Evolutionary conservation across 2,329 filamentous ascomycete genomes (phyloP).

Genomic region (Penicillium vulpinum): DNA sequence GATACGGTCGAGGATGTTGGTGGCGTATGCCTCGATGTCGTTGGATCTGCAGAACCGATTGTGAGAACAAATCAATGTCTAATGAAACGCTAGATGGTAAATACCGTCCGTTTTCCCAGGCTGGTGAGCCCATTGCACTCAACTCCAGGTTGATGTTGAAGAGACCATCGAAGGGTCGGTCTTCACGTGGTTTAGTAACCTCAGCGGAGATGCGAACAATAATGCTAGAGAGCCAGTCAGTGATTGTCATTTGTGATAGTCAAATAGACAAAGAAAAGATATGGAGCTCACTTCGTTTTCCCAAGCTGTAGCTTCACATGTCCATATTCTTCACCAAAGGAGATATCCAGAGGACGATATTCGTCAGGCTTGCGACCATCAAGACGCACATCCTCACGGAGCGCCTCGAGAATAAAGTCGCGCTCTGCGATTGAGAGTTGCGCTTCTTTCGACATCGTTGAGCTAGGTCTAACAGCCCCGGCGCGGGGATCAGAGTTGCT

Average conservation of each 20-base stretch:
- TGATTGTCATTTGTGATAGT: not conserved
- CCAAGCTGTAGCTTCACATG: conserved; percentile 83
- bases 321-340: conserved; percentile 88
- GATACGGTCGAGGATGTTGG: conserved; percentile 88
- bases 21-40: conserved; percentile 80
- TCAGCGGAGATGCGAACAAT: conserved; percentile 84
- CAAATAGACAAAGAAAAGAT: not conserved
- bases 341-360: conserved; percentile 73
- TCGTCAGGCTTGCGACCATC: conserved; percentile 81
- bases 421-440: conserved; percentile 88
- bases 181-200: conserved; percentile 78
- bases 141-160: conserved; percentile 92
- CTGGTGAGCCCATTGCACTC: conserved; percentile 85
- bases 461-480: conserved; percentile 14
- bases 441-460: conserved; percentile 82
- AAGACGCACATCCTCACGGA: conserved; percentile 76
- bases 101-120: conserved; percentile 79
- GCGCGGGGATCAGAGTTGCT: conserved; percentile 20
- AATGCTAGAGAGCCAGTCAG: conserved; percentile 57
- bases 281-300: conserved; percentile 73
- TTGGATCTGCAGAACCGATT: conserved; percentile 58
- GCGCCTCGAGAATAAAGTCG: conserved; percentile 78
- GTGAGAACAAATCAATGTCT: not conserved
- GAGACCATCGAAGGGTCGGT: conserved; percentile 91
- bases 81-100: conserved; percentile 14